Base-by-base conservation (phyloP, 2,329 filamentous ascomycete genomes). In the Hypoxylon sp. region DNA sequence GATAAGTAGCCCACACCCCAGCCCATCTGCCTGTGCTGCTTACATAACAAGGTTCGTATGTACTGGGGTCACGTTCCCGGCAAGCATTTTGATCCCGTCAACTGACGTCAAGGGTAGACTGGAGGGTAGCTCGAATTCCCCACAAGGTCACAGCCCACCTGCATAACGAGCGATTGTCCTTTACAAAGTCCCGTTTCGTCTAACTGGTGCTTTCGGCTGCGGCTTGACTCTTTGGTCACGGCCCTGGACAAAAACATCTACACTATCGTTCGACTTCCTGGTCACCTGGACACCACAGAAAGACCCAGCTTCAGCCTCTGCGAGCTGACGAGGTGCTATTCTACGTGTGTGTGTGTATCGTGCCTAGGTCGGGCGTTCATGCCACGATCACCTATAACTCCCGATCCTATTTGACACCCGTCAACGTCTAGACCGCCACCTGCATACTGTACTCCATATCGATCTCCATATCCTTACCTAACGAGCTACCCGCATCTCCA, bases 241-340 rank as follows among this genome's bases (percentile, higher is more conserved):
- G 35, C 27, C 42, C 24, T 52, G 15, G 13, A 60, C 51, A 27
- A 51, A 65, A 46, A 55, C 21, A 61, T 57, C 21, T 53, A 62
- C 57, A 56, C 56, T 24, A 69, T 65, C 65, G 32, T 66, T 65
- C 66, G 56, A 69, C 58, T 56, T 50, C 61, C 47, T 46, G 48
- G 52, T 68, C 66, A 69, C 66, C 66, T 69, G 62, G 60, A 44
- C 53, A 66, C 11, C 47, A 51, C n/a, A 56, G 32, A 59, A 62
- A 19, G 51, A 32, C 31, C 48, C 57, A 52, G 37, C 50, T 56
- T 64, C 54, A 62, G 62, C 59, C 51, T 63, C 29, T 32, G 47
- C 35, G 19, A 60, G 46, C 55, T 67, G 50, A 57, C 63, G 37
- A 66, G 57, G 52, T 24, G 31, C 44, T 29, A 51, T 56, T 51